Evolutionary conservation across 129 eudicot genomes (phyloP), one percentile per base, ranked within the genome.

Genomic region (Ambrosia trifida): DNA sequence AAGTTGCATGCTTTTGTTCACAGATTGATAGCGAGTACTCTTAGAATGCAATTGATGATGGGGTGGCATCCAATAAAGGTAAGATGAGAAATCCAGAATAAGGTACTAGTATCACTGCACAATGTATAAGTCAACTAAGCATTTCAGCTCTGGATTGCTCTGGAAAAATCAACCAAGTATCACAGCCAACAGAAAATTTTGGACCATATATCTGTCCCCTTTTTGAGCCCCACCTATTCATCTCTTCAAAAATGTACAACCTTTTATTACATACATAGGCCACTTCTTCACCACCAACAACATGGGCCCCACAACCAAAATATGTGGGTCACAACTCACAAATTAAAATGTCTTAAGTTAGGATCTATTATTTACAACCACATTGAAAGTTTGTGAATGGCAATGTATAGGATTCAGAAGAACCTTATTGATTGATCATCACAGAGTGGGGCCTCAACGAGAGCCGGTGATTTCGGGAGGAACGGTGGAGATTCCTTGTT

Each of bases 401-500:
- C 57, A 70, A 64, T 69, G 72, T 30, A 50, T 43, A 56, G 32
- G 47, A 68, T 52, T 72, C 73, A 47, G 72, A 74, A 24, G 40
- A 59, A 73, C 60, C 58, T 81, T 81, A 75, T 80, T 70, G 72
- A 24, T 24, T 24, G 28, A 73, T 73, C 67, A 52, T 69, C 63
- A 75, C 77, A 63, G 71, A 73, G 13, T n/a, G 49, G 61, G 49
- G 71, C 40, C 56, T 65, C 30, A 62, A 76, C 35, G 83, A 56
- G 76, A 54, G 84, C 45, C 80, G 70, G 67, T 71, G 78, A 54
- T 72, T 68, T 32, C 72, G 45, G 85, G 86, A 61, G 90, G 93
- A 57, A 84, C 66, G 67, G 82, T 61, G 44, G 88, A 78, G 83
- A 87, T 89, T 54, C 96, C 96, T 81, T 89, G 90, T 75, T 64